Evolutionary conservation across 768 basidiomycete species (phyloP), one percentile per base, ranked within the genome.

Genomic region (Amanita rubescens): DNA sequence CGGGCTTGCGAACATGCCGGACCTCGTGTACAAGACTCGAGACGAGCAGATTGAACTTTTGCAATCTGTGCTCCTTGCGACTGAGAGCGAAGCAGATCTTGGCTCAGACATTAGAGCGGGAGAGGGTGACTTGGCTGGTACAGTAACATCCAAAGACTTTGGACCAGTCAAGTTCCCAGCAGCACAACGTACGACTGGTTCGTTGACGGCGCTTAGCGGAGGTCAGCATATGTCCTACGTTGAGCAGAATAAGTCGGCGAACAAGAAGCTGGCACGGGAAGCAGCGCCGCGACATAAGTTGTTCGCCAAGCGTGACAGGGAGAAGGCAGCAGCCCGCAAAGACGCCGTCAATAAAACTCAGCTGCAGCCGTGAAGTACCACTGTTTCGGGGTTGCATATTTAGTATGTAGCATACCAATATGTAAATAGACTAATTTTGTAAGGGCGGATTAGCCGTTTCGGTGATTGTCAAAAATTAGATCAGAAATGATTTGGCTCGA

Each of bases 1-100:
- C 58, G 96, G 96, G 8, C 75, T 98, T 24, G 87, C 95, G 54
- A 75, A 78, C 39, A 76, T 94, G 58, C 83, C 87, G 3, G 88
- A 93, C 63, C 77, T 98, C 49, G 96, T 97, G 47, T 99, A 95
- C 74, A 83, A 81, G 62, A 91, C 90, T 37, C 80, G 82, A 62
- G 85, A 92, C 61, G 90, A 96, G 63, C 95, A 98, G 71, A 95
- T 98, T 55, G 95, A 97, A 66, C 82, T 99, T 15, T 77, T 99
- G n/a, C 87, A 90, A 55, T 87, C 90, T 5, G 94, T 98, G 15
- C 76, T 98, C 17, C 75, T 93, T 57, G 90, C 93, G 30, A 92
- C 89, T 67, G 95, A 96, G 65, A 85, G 82, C 59, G 90, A 87
- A 61, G 92, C 90, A 14, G 91, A 94, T 61, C 79, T 93, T 47